These are phyloP conservation scores for Phlyctochytrium planicorne DNA, from an alignment of 192 early-diverging fungal species.

Conservation along the genomic window DNA sequence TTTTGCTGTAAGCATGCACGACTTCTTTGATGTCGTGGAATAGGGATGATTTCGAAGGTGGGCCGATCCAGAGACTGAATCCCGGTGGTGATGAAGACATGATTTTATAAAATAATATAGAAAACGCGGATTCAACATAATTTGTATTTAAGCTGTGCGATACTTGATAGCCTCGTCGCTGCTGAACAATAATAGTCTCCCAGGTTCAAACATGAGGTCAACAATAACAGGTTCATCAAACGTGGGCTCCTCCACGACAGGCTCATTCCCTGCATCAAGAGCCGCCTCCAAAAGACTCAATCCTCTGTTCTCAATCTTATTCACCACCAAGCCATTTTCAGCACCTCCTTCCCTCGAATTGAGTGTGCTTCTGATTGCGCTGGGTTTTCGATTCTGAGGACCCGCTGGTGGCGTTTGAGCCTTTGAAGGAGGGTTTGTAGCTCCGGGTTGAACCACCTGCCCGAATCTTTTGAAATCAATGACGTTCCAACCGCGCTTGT, in stretches of 20 bases:
- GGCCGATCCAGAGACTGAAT: conserved; percentile 32
- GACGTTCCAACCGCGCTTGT: conserved; percentile 53
- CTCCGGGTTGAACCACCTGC: conserved; percentile 12
- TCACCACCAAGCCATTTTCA: not conserved
- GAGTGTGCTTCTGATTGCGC: not conserved
- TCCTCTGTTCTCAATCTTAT: not conserved
- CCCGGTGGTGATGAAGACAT: conserved; percentile 14
- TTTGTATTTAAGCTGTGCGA: too few species aligned
- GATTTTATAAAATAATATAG: too few species aligned
- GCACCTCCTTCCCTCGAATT: not conserved
- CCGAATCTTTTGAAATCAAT: conserved; percentile 33
- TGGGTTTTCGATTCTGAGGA: not conserved
- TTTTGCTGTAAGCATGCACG: conserved; percentile 13
- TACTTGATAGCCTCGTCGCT: conserved; percentile 25
- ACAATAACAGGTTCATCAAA: conserved; percentile 43
- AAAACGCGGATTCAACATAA: too few species aligned
- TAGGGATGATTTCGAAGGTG: conserved; percentile 2
- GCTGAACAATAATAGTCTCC: conserved; percentile 36
- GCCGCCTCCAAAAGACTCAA: not conserved
- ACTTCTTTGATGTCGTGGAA: not conserved
- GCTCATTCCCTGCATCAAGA: conserved; percentile 3
- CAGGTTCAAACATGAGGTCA: conserved; percentile 57
- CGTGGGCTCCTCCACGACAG: conserved; percentile 8
- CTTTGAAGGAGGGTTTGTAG: conserved; percentile 5
- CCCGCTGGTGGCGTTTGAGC: conserved; percentile 7